A percentile compares a stretch with the other conserved stretches of the same genome.
Conservation (phyloP, 2,329 filamentous ascomycete species). For the Cadophora luteo-olivacea region DNA sequence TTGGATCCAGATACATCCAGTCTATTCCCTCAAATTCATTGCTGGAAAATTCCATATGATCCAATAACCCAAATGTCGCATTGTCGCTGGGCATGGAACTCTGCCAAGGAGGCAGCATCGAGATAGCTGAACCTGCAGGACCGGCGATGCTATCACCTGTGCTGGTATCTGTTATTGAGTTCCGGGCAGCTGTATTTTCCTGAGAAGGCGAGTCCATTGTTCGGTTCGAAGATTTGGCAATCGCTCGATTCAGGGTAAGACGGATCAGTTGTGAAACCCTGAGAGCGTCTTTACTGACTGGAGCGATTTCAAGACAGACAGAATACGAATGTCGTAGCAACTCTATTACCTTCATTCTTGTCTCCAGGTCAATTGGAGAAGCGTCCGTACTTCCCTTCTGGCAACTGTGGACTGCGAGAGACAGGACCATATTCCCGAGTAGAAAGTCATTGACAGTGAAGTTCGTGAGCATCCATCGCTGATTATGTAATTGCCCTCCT, state of each 20-base stretch:
- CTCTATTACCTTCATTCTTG: slow-evolving; percentile 14
- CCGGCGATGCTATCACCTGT: background rate
- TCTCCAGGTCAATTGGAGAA: slow-evolving; percentile 6
- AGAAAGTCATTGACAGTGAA: slow-evolving; percentile 43
- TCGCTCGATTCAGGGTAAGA: slow-evolving; percentile 28
- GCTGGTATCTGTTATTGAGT: background rate
- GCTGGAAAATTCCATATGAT: slow-evolving; percentile 36
- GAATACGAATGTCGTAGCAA: slow-evolving; percentile 18
- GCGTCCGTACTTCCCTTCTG: slow-evolving; percentile 22
- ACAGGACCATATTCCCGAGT: slow-evolving; percentile 39
- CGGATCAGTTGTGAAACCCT: slow-evolving; percentile 32
- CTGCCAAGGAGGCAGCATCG: slow-evolving; percentile 15
- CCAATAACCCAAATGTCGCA: slow-evolving; percentile 29
- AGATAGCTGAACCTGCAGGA: background rate
- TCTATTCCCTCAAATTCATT: slow-evolving; percentile 35
- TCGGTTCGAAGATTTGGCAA: background rate
- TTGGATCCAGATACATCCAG: slow-evolving; percentile 31
- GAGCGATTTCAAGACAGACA: slow-evolving; percentile 30
- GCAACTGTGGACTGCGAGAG: slow-evolving; percentile 34
- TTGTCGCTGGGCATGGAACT: slow-evolving; percentile 20
- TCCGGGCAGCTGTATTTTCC: background rate
- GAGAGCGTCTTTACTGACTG: slow-evolving; percentile 27
- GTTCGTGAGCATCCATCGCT: slow-evolving; percentile 40
- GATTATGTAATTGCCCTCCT: slow-evolving; percentile 36
- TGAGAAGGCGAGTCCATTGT: background rate